Percentiles rank a stretch among this genome's conserved stretches.
phyloP scores from a whole-genome alignment of 1,284 basidiomycete species.

The Pseudozyma tsukubaensis region DNA sequence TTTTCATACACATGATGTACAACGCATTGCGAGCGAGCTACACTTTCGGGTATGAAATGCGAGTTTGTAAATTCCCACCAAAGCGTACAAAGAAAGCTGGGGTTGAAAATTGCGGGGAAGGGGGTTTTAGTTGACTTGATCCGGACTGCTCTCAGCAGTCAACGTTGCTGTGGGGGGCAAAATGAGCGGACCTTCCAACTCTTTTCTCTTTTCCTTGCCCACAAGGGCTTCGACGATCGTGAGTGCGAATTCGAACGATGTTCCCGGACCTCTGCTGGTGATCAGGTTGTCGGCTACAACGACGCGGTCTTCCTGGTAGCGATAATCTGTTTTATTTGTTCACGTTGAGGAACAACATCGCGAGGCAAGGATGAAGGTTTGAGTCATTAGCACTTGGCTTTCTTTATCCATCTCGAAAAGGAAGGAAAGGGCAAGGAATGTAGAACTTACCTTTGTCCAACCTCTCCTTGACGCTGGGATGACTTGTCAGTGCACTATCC shows the following conservation, averaged over 20 bases:
- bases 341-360: too few species aligned
- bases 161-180: slow-evolving; percentile 15
- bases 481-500: slow-evolving; percentile 77
- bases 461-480: slow-evolving; percentile 77
- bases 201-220: slow-evolving; percentile 76
- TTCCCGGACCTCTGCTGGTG: slow-evolving; percentile 82
- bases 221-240: slow-evolving; percentile 78
- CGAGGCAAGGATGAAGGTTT: too few species aligned
- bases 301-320: slow-evolving; percentile 81
- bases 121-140: slow-evolving; percentile 1
- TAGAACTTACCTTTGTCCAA: slow-evolving; percentile 23
- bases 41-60: too few species aligned
- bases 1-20: too few species aligned
- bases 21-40: not conserved
- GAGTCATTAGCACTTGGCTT: too few species aligned
- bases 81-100: too few species aligned
- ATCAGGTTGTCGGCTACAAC: slow-evolving; percentile 79
- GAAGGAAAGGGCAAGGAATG: slow-evolving; percentile 1
- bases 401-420: too few species aligned
- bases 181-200: slow-evolving; percentile 81
- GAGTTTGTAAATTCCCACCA: too few species aligned
- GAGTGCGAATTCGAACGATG: slow-evolving; percentile 80
- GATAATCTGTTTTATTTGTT: too few species aligned
- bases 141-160: not conserved
- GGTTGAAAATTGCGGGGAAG: not conserved